Percentiles rank a stretch among this genome's conserved stretches.
Evolutionary conservation across 805 yeast species (phyloP).

Genomic region (Nakazawaea pomicola): DNA sequence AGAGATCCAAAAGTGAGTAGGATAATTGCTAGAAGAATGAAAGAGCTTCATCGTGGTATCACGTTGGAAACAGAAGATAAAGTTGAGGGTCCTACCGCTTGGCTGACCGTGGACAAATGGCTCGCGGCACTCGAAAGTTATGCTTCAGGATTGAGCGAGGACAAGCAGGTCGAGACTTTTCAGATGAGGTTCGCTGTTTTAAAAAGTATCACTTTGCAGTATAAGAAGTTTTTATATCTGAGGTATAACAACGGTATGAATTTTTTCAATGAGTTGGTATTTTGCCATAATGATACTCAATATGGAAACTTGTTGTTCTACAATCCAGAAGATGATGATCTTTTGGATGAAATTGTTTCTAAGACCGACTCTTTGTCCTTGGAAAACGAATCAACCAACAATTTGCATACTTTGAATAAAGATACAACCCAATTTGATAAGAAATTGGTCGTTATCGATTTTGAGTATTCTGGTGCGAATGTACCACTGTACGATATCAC

Average conservation of each 20-base stretch:
- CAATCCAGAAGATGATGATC: constrained; percentile 15
- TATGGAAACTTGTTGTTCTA: constrained; percentile 83
- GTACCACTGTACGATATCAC: constrained; percentile 86
- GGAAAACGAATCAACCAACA: constrained; percentile 1
- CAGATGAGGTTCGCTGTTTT: constrained; percentile 47
- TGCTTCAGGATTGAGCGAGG: constrained; percentile 32
- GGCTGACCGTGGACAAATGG: constrained; percentile 77
- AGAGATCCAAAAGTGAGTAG: constrained; percentile 71
- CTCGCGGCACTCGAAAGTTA: constrained; percentile 36
- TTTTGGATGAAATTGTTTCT: constrained; percentile 8
- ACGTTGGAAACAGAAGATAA: constrained; percentile 55
- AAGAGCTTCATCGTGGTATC: constrained; percentile 83
- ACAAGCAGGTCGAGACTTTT: constrained; percentile 35
- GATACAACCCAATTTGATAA: constrained; percentile 36
- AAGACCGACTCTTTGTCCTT: constrained; percentile 1
- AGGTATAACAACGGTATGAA: constrained; percentile 38
- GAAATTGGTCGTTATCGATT: constrained; percentile 88
- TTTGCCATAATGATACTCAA: constrained; percentile 96
- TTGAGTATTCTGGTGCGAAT: constrained; percentile 92
- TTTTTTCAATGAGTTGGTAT: constrained; percentile 51
- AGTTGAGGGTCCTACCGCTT: constrained; percentile 56
- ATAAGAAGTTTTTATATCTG: constrained; percentile 57
- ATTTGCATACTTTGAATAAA: constrained; percentile 1
- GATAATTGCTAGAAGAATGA: constrained; percentile 93
- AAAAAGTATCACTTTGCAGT: constrained; percentile 40